Percentiles rank a stretch among this genome's conserved stretches.
These are phyloP conservation scores for Symbiodinium natans DNA, from an alignment of 73 alveolate species.

Conservation along the genomic window DNA sequence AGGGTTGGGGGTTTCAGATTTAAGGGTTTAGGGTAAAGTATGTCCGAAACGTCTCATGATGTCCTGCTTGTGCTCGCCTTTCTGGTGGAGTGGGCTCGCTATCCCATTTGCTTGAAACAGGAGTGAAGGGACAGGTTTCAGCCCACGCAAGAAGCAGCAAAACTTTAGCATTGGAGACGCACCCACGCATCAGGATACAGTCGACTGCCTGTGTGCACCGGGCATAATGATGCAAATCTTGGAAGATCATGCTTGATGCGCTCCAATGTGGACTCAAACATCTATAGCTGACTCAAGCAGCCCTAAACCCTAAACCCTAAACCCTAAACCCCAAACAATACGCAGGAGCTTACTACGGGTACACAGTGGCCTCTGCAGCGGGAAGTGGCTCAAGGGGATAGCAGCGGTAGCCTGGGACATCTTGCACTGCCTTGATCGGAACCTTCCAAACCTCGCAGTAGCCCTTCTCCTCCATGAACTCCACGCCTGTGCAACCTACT, in stretches of 20 bases:
- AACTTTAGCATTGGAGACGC: neutral
- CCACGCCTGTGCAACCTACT: neutral
- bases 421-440: neutral
- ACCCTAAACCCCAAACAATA: neutral
- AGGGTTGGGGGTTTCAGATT: too few species aligned
- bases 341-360: neutral
- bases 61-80: neutral
- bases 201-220: neutral
- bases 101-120: neutral
- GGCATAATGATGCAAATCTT: neutral
- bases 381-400: neutral
- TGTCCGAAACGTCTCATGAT: neutral
- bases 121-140: neutral
- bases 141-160: neutral
- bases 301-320: too few species aligned
- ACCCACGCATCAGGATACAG: neutral
- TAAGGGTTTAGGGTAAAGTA: too few species aligned
- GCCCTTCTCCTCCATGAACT: conserved; percentile 16
- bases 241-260: neutral
- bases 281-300: neutral
- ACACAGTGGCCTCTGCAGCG: neutral
- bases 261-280: neutral
- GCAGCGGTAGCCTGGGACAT: neutral
- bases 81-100: neutral
- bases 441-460: conserved; percentile 29